phyloP scores from a whole-genome alignment of 2,329 filamentous ascomycete species.

The Fusarium zealandicum region DNA sequence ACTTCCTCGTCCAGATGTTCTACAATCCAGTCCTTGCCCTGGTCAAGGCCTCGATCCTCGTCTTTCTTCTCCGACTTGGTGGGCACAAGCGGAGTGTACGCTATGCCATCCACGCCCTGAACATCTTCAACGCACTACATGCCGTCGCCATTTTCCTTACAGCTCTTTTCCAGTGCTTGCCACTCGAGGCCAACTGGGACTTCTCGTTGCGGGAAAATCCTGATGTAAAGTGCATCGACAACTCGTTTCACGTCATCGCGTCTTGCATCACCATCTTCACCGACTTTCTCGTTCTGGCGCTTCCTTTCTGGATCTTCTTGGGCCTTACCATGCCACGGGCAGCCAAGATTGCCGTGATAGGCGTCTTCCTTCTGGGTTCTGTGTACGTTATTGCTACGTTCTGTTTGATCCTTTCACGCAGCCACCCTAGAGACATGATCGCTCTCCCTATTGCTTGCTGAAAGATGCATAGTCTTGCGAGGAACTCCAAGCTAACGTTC shows the following conservation, averaged over 20 bases:
- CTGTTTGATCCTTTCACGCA: neutral
- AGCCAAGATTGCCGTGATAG: slow-evolving; percentile 49
- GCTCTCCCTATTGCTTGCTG: no score
- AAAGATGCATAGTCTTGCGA: no score
- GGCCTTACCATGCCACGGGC: slow-evolving; percentile 48
- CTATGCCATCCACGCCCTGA: slow-evolving; percentile 24
- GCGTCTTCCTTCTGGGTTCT: slow-evolving; percentile 49
- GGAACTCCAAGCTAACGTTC: neutral
- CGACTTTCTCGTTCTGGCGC: slow-evolving; percentile 49
- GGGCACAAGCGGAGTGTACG: slow-evolving; percentile 45
- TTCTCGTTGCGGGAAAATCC: slow-evolving; percentile 26
- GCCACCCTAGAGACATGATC: neutral
- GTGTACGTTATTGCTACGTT: slow-evolving; percentile 38
- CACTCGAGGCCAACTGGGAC: slow-evolving; percentile 47
- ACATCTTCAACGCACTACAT: slow-evolving; percentile 41
- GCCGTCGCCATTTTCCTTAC: slow-evolving; percentile 48
- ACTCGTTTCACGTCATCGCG: slow-evolving; percentile 44
- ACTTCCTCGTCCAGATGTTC: slow-evolving; percentile 50
- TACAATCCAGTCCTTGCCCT: slow-evolving; percentile 56
- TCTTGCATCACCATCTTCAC: slow-evolving; percentile 51
- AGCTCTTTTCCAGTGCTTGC: slow-evolving; percentile 51
- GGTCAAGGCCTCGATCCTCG: slow-evolving; percentile 54
- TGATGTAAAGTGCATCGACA: slow-evolving; percentile 46
- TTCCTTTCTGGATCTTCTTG: slow-evolving; percentile 52
- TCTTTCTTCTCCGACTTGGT: slow-evolving; percentile 54